Percentiles rank a stretch among this genome's conserved stretches.
phyloP scores from a whole-genome alignment of 768 basidiomycete species.

The Agaricus sinodeliciosus region DNA sequence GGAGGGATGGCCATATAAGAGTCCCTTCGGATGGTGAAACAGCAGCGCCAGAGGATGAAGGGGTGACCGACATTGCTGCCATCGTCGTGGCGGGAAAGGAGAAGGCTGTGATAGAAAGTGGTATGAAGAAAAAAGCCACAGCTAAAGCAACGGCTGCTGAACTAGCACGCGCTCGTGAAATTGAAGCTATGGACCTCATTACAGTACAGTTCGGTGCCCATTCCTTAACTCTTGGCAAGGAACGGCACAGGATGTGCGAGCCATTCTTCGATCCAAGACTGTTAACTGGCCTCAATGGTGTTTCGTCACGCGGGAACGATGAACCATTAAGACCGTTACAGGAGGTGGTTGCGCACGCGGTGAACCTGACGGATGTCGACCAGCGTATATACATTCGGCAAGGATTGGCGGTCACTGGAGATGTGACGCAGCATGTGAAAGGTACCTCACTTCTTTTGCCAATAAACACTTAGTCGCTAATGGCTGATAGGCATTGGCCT shows the following conservation, averaged over 20 bases:
- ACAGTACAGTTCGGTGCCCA: slow-evolving; percentile 66
- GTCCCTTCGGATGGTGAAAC: slow-evolving; percentile 73
- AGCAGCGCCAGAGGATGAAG: slow-evolving; percentile 67
- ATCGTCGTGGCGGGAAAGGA: slow-evolving; percentile 89
- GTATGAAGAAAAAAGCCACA: slow-evolving; percentile 70
- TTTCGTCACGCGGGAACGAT: slow-evolving; percentile 15
- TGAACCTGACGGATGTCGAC: slow-evolving; percentile 55
- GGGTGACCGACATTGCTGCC: slow-evolving; percentile 85
- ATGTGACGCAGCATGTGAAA: slow-evolving; percentile 63
- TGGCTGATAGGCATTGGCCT: slow-evolving; percentile 44
- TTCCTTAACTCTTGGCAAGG: slow-evolving; percentile 74
- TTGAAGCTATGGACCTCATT: slow-evolving; percentile 79
- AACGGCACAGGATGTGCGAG: slow-evolving; percentile 87
- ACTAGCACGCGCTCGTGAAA: slow-evolving; percentile 74
- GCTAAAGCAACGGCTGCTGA: slow-evolving; percentile 73
- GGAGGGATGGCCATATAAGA: slow-evolving; percentile 59
- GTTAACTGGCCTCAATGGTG: slow-evolving; percentile 32
- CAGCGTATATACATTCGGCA: slow-evolving; percentile 70
- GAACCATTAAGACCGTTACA: slow-evolving; percentile 46
- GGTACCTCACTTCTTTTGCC: slow-evolving; percentile 33
- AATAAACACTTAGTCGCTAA: not conserved
- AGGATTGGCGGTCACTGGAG: slow-evolving; percentile 77
- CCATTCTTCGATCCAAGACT: slow-evolving; percentile 75
- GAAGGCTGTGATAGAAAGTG: slow-evolving; percentile 80
- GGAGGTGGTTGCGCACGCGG: slow-evolving; percentile 58